Percentiles rank a stretch among this genome's conserved stretches.
Evolutionary conservation across 75 land plant species (phyloP).

Genomic region (Ceratopteris richardii): DNA sequence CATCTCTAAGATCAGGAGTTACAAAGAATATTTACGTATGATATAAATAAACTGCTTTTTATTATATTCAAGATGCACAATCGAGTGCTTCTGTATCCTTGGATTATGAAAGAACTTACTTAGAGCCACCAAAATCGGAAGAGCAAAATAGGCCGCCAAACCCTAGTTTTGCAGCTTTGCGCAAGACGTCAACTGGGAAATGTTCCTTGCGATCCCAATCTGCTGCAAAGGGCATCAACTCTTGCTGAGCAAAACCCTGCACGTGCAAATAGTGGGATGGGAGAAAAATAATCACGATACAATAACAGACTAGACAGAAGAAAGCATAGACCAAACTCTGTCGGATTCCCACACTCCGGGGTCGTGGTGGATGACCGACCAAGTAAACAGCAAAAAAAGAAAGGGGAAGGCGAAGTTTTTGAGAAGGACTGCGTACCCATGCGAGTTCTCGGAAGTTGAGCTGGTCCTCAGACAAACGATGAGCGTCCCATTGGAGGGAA

Average conservation of each 20-base stretch:
- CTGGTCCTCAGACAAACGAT: conserved; percentile 27
- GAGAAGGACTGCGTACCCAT: conserved; percentile 9
- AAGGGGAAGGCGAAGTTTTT: background rate
- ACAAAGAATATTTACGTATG: too few species aligned
- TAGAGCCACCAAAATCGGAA: conserved; percentile 34
- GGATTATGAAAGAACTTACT: too few species aligned
- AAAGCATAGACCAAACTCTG: too few species aligned
- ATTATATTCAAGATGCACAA: too few species aligned
- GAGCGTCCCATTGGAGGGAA: conserved; percentile 23
- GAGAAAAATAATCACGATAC: background rate
- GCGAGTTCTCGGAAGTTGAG: conserved; percentile 30
- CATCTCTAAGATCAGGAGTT: too few species aligned
- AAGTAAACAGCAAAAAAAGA: too few species aligned
- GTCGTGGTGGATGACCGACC: too few species aligned
- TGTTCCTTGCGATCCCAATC: conserved; percentile 33
- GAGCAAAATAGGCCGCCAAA: conserved; percentile 37
- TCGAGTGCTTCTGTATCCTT: too few species aligned
- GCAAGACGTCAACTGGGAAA: conserved; percentile 39
- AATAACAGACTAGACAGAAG: too few species aligned
- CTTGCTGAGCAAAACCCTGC: conserved; percentile 39
- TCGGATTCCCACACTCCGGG: too few species aligned
- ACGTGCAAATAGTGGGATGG: background rate
- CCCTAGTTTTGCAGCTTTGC: conserved; percentile 31
- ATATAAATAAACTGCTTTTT: too few species aligned
- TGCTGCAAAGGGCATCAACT: conserved; percentile 28